phyloP scores from a whole-genome alignment of 164 flowering plant genomes.

The Saururus chinensis region DNA sequence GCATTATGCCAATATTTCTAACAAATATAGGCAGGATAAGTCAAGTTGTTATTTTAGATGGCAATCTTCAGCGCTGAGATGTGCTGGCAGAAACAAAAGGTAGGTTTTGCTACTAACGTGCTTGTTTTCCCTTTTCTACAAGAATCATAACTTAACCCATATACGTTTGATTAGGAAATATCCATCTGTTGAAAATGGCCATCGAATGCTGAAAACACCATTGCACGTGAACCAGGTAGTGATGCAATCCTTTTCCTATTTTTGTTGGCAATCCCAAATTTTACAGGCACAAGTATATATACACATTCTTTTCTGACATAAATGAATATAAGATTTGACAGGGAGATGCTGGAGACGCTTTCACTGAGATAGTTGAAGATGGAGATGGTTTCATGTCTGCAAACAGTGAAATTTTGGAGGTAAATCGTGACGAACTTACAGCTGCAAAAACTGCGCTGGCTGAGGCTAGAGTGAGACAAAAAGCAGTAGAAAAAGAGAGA shows the following conservation, averaged over 20 bases:
- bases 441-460: slow-evolving; percentile 22
- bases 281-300: background rate
- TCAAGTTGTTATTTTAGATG: slow-evolving; percentile 11
- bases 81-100: slow-evolving; percentile 13
- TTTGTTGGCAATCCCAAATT: background rate
- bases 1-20: slow-evolving; percentile 5
- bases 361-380: slow-evolving; percentile 15
- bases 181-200: slow-evolving; percentile 5
- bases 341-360: slow-evolving; percentile 27
- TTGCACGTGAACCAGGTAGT: slow-evolving; percentile 25
- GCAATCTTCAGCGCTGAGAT: slow-evolving; percentile 10
- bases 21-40: slow-evolving; percentile 1
- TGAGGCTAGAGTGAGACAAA: slow-evolving; percentile 31
- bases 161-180: slow-evolving; percentile 16
- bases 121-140: background rate
- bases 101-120: background rate
- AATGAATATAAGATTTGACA: slow-evolving; percentile 10
- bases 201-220: slow-evolving; percentile 7
- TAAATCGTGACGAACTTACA: slow-evolving; percentile 16
- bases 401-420: slow-evolving; percentile 13
- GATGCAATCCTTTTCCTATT: background rate
- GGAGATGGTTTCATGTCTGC: slow-evolving; percentile 14
- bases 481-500: slow-evolving; percentile 40
- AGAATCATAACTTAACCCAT: background rate
- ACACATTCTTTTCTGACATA: background rate